phyloP scores from a whole-genome alignment of 2,329 filamentous ascomycete genomes.

The Sporothrix mexicana region DNA sequence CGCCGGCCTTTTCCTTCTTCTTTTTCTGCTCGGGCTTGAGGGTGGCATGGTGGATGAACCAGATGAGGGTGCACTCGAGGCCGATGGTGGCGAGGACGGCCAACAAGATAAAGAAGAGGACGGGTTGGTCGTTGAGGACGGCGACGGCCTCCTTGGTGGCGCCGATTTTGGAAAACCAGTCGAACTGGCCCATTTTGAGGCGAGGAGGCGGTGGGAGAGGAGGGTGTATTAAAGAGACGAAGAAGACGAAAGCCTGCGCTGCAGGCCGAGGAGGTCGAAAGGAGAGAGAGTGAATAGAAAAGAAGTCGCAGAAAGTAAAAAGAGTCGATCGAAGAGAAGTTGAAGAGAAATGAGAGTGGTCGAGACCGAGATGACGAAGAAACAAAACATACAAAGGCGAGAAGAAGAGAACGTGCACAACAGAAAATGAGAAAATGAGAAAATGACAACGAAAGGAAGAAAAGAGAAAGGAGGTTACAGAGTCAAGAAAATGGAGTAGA shows the following conservation, averaged over 20 bases:
- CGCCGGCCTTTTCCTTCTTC: conserved; percentile 54
- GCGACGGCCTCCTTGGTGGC: conserved; percentile 64
- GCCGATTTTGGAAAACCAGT: conserved; percentile 62
- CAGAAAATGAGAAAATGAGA: background rate
- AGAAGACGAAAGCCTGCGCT: too few relatives aligned
- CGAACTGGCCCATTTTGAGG: conserved; percentile 55
- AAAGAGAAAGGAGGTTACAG: conserved; percentile 5
- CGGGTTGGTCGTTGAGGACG: conserved; percentile 65
- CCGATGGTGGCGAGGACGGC: conserved; percentile 58
- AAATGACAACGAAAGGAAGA: background rate
- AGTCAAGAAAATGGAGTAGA: background rate
- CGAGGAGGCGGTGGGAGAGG: background rate
- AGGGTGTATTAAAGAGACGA: background rate
- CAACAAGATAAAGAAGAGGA: conserved; percentile 63
- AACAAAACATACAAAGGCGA: background rate
- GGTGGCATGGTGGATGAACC: conserved; percentile 66
- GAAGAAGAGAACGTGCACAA: background rate
- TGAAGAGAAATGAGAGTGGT: background rate
- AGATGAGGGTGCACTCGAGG: conserved; percentile 55
- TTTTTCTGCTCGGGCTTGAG: conserved; percentile 66
- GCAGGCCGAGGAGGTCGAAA: too few relatives aligned
- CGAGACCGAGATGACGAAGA: background rate
- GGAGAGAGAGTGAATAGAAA: background rate
- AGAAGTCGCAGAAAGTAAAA: background rate
- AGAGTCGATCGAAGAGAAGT: background rate